These are phyloP conservation scores for Tricholoma sp. DNA, from an alignment of 768 basidiomycete genomes.

Conservation along the genomic window DNA sequence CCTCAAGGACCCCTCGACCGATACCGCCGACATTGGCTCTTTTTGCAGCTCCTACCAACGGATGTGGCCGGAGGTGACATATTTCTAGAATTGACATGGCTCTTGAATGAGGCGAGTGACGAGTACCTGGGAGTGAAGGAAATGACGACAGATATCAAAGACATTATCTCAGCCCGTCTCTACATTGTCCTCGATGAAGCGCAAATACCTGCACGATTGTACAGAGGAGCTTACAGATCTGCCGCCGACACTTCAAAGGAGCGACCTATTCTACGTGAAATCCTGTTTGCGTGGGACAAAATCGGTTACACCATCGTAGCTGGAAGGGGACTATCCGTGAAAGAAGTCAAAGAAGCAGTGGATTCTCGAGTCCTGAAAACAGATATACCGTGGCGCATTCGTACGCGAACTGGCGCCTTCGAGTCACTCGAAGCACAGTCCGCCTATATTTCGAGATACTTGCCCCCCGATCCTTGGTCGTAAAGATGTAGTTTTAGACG, in stretches of 20 bases:
- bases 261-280: neutral
- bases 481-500: no score
- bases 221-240: neutral
- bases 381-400: no score
- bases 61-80: neutral
- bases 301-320: neutral
- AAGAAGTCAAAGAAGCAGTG: neutral
- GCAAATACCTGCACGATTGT: neutral
- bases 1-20: neutral
- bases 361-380: neutral
- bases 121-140: neutral
- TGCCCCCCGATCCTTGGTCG: no score
- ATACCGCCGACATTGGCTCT: no score
- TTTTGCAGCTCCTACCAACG: neutral
- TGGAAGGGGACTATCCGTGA: neutral
- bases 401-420: no score
- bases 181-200: neutral
- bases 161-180: neutral
- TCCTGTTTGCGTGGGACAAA: neutral
- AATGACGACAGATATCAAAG: no score
- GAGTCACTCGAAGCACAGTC: no score
- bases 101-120: neutral
- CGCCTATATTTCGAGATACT: neutral
- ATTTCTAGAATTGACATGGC: neutral
- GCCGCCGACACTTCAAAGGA: neutral